A percentile compares a stretch with the other conserved stretches of the same genome.
Evolutionary conservation across 2,329 filamentous ascomycete genomes (phyloP).

Genomic region (Calonectria fujianensis): DNA sequence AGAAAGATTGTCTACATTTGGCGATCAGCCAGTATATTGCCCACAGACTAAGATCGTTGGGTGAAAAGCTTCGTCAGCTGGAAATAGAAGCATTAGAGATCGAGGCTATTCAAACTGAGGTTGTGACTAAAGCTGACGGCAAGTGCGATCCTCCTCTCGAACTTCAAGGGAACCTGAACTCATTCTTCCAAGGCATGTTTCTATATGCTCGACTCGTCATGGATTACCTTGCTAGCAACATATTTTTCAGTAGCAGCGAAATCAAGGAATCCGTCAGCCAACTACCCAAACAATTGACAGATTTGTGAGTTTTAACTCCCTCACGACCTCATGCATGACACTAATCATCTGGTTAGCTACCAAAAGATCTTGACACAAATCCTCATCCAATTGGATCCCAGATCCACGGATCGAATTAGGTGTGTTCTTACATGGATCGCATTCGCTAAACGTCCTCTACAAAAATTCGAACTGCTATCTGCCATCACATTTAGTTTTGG

Average conservation of each 20-base stretch:
- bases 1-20: conserved; percentile 21
- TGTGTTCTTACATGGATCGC: conserved; percentile 40
- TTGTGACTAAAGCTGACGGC: conserved; percentile 42
- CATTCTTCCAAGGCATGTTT: conserved; percentile 42
- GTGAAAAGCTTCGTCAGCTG: conserved; percentile 21
- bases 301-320: conserved; percentile 31
- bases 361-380: conserved; percentile 39
- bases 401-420: conserved; percentile 35
- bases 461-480: conserved; percentile 36
- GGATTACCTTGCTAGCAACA: conserved; percentile 44
- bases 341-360: conserved; percentile 17
- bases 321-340: fast-evolving
- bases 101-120: neutral
- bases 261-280: conserved; percentile 31
- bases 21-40: conserved; percentile 36
- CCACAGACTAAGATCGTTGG: conserved; percentile 30
- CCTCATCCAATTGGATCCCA: conserved; percentile 24
- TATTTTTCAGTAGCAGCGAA: conserved; percentile 37
- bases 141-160: neutral
- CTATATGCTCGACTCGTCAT: conserved; percentile 47
- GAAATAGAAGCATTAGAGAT: neutral
- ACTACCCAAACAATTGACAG: conserved; percentile 31
- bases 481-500: conserved; percentile 39
- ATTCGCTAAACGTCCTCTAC: conserved; percentile 39
- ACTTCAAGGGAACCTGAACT: neutral